These are phyloP conservation scores for Kazachstania bromeliacearum DNA, from an alignment of 805 yeast species.

Conservation along the genomic window DNA sequence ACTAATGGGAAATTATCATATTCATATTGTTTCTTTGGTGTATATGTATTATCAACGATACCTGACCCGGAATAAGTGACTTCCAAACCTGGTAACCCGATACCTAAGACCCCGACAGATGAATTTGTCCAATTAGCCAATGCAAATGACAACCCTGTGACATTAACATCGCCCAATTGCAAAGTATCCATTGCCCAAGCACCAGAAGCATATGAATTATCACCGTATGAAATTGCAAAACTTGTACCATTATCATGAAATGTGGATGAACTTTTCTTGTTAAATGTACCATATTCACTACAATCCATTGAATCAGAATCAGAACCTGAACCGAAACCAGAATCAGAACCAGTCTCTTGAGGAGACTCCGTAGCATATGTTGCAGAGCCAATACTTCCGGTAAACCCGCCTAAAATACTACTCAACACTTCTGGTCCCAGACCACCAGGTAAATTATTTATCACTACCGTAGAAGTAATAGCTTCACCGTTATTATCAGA, in stretches of 20 bases:
- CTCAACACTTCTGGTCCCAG: neutral
- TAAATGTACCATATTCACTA: slow-evolving; percentile 32
- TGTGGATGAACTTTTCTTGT: slow-evolving; percentile 25
- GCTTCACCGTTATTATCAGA: too few relatives aligned
- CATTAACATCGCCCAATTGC: slow-evolving; percentile 45
- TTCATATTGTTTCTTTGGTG: slow-evolving; percentile 2
- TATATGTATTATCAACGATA: slow-evolving; percentile 12
- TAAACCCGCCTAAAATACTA: neutral
- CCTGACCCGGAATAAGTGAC: slow-evolving; percentile 36
- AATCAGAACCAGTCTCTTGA: slow-evolving; percentile 41
- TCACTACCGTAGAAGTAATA: neutral
- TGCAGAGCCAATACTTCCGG: neutral
- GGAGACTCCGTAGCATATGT: neutral
- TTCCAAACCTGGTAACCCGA: slow-evolving; percentile 51
- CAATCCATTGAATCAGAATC: slow-evolving; percentile 23
- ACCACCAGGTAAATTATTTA: neutral
- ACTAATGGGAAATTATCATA: slow-evolving; percentile 13
- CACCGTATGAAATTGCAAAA: slow-evolving; percentile 43
- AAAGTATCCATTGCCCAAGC: slow-evolving; percentile 37
- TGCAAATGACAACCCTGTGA: slow-evolving; percentile 23
- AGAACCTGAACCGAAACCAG: slow-evolving; percentile 8
- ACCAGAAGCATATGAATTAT: slow-evolving; percentile 40
- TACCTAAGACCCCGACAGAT: slow-evolving; percentile 40
- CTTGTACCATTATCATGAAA: slow-evolving; percentile 27
- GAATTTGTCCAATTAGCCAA: slow-evolving; percentile 28